These are phyloP conservation scores for Colletotrichum sublineola DNA, from an alignment of 2,329 filamentous ascomycete genomes.

Conservation along the genomic window DNA sequence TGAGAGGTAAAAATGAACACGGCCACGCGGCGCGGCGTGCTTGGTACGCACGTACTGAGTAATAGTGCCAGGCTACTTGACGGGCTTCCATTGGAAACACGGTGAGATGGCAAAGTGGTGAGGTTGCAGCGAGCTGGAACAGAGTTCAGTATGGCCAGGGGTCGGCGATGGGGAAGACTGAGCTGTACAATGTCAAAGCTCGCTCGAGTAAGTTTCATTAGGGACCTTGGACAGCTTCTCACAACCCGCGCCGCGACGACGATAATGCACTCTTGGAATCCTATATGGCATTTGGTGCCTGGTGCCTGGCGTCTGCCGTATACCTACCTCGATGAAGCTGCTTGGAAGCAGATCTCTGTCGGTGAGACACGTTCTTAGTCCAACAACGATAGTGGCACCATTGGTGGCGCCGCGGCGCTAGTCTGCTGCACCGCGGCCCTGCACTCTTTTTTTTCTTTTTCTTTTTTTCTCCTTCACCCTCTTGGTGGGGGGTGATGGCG, in stretches of 20 bases:
- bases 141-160: conserved; percentile 4
- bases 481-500: not conserved
- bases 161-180: not conserved
- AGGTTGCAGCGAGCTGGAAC: not conserved
- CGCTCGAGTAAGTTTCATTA: not conserved
- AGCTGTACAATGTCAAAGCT: conserved; percentile 2
- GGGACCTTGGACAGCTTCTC: not conserved
- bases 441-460: not conserved
- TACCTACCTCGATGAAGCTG: not conserved
- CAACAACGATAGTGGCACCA: not conserved
- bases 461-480: not conserved
- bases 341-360: not conserved
- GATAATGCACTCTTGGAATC: not conserved
- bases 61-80: too few species aligned
- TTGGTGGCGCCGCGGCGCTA: not conserved
- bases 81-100: not conserved
- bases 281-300: not conserved
- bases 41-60: too few species aligned
- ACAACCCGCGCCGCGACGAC: not conserved
- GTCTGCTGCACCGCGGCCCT: not conserved
- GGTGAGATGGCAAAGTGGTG: not conserved
- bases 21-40: too few species aligned
- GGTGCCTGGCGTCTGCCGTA: not conserved
- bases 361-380: not conserved
- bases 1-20: too few species aligned